These are phyloP conservation scores for Pseudoneurospora amorphoporcata DNA, from an alignment of 495 filamentous ascomycete genomes.

Conservation along the genomic window DNA sequence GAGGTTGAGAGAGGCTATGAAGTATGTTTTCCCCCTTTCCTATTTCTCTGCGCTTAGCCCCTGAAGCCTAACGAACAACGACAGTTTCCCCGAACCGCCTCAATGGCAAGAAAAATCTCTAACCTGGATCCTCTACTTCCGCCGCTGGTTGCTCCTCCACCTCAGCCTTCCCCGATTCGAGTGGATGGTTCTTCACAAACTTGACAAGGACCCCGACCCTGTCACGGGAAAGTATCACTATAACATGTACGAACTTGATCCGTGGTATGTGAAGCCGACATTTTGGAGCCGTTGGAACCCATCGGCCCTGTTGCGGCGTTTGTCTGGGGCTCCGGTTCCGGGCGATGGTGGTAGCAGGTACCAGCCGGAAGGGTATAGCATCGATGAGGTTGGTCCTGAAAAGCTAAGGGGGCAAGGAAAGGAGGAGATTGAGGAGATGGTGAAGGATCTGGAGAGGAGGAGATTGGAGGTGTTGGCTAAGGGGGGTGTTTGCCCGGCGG, in stretches of 20 bases:
- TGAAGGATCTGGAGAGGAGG: conserved; percentile 22
- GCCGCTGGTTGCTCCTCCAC: conserved; percentile 40
- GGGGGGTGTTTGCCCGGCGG: background rate
- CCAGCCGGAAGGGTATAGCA: conserved; percentile 42
- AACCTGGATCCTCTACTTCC: conserved; percentile 26
- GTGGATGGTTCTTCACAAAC: conserved; percentile 20
- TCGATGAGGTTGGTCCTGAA: conserved; percentile 44
- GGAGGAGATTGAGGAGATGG: conserved; percentile 32
- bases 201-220: conserved; percentile 19
- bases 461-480: background rate
- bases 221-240: conserved; percentile 35
- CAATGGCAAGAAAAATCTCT: background rate
- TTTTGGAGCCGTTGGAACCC: conserved; percentile 46
- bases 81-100: conserved; percentile 2
- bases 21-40: conserved; percentile 27
- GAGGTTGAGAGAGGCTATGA: conserved; percentile 47
- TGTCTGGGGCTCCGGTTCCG: conserved; percentile 42
- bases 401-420: conserved; percentile 42
- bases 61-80: background rate
- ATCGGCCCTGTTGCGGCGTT: conserved; percentile 37
- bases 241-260: conserved; percentile 35
- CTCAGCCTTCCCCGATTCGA: conserved; percentile 31
- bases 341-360: conserved; percentile 48
- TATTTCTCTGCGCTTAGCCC: background rate
- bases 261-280: conserved; percentile 50